phyloP scores from a whole-genome alignment of 2,329 filamentous ascomycete genomes.

The Paramyrothecium roridum region DNA sequence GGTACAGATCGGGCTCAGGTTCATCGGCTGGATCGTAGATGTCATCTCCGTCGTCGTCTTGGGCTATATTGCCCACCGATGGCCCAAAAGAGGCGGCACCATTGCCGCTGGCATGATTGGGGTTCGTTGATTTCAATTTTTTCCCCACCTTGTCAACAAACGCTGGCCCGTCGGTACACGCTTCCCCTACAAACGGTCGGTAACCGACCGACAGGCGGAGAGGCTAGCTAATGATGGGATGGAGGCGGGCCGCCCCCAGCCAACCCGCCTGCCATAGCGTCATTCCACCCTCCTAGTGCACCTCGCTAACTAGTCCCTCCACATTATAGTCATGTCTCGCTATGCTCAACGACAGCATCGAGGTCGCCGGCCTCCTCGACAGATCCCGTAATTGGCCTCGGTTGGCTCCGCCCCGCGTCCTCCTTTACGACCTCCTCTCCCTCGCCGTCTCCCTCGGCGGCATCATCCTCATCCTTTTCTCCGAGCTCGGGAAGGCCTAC shows the following conservation, averaged over 20 bases:
- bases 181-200: background rate
- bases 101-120: background rate
- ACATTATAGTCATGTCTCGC: slow-evolving; percentile 22
- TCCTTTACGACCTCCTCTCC: slow-evolving; percentile 28
- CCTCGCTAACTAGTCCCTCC: slow-evolving; percentile 5
- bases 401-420: slow-evolving; percentile 20
- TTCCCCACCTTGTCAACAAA: background rate
- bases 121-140: background rate
- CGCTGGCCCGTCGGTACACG: background rate
- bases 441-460: slow-evolving; percentile 29
- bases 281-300: background rate
- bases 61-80: background rate
- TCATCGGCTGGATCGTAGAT: background rate
- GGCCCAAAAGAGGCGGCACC: background rate
- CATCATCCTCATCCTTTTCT: slow-evolving; percentile 28
- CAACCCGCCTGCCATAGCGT: too few relatives aligned
- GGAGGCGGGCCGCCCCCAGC: too few relatives aligned
- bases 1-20: background rate
- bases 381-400: slow-evolving; percentile 18
- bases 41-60: background rate
- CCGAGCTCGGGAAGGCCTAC: slow-evolving; percentile 10
- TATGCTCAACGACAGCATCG: slow-evolving; percentile 35
- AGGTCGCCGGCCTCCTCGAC: slow-evolving; percentile 25
- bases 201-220: too few relatives aligned
- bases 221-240: too few relatives aligned